phyloP scores from a whole-genome alignment of 1,139 yeast genomes.

The Candida smagusa region DNA sequence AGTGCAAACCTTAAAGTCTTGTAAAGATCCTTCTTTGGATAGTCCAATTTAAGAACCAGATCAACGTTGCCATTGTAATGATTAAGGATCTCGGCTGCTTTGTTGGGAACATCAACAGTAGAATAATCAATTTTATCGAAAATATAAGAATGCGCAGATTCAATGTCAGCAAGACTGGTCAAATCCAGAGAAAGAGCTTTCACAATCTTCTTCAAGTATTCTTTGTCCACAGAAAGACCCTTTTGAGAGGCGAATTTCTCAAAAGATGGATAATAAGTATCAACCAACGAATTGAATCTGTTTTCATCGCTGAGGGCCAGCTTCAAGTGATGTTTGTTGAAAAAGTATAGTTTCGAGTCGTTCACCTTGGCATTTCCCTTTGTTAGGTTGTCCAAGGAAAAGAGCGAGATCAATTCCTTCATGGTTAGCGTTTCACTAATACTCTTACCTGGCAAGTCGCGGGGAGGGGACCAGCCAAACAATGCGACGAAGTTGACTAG shows the following conservation, averaged over 20 bases:
- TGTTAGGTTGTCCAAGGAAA: slow-evolving; percentile 68
- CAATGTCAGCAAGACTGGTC: slow-evolving; percentile 47
- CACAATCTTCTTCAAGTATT: slow-evolving; percentile 24
- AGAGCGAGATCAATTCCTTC: slow-evolving; percentile 46
- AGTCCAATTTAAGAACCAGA: slow-evolving; percentile 12
- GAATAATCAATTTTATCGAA: slow-evolving; percentile 40
- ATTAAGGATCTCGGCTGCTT: slow-evolving; percentile 10
- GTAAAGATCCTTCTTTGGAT: slow-evolving; percentile 50
- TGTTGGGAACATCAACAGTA: slow-evolving; percentile 9
- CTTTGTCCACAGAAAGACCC: slow-evolving; percentile 14
- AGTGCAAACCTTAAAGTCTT: slow-evolving; percentile 66
- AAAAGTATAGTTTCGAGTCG: slow-evolving; percentile 65
- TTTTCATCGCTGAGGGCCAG: slow-evolving; percentile 31
- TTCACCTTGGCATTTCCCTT: slow-evolving; percentile 94
- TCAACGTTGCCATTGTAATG: slow-evolving; percentile 6
- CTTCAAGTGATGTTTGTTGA: slow-evolving; percentile 67
- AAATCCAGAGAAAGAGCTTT: slow-evolving; percentile 38
- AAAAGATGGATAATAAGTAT: slow-evolving; percentile 22
- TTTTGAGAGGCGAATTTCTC: slow-evolving; percentile 8
- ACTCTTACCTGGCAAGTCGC: slow-evolving; percentile 48
- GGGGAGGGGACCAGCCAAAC: slow-evolving; percentile 91
- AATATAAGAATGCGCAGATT: slow-evolving; percentile 45
- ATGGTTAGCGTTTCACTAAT: slow-evolving; percentile 60
- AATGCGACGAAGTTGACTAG: slow-evolving; percentile 81
- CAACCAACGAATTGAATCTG: slow-evolving; percentile 30